Percentiles rank a stretch among this genome's conserved stretches.
phyloP scores from a whole-genome alignment of 345 rosid species.

The Gossypium arboreum region DNA sequence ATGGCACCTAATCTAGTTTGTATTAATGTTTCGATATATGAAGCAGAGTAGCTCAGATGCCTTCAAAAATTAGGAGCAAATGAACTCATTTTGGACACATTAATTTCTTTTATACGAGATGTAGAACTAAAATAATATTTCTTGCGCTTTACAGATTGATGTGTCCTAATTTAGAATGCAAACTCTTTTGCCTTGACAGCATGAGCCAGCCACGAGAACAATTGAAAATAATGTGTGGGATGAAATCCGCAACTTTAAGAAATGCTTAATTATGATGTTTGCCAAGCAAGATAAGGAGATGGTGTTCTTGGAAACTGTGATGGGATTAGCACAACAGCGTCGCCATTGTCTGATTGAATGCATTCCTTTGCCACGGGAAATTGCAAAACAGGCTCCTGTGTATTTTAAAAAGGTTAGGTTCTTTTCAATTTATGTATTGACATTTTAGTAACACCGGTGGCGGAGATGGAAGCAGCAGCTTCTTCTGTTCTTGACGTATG shows the following conservation, averaged over 20 bases:
- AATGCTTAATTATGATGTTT: slow-evolving; percentile 89
- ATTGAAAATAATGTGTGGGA: slow-evolving; percentile 81
- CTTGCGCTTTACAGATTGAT: background rate
- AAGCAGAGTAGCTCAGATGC: background rate
- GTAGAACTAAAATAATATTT: background rate
- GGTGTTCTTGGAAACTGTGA: slow-evolving; percentile 84
- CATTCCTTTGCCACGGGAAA: slow-evolving; percentile 63
- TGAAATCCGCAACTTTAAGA: slow-evolving; percentile 86
- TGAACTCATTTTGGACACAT: background rate
- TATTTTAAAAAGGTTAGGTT: slow-evolving; percentile 72
- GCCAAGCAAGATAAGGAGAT: slow-evolving; percentile 77
- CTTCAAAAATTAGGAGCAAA: background rate
- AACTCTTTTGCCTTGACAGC: slow-evolving; percentile 39
- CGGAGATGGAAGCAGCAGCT: background rate
- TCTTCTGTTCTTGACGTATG: background rate
- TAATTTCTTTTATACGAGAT: background rate
- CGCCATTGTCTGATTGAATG: slow-evolving; percentile 87
- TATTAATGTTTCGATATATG: background rate
- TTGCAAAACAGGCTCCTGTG: slow-evolving; percentile 76
- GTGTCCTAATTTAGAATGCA: background rate
- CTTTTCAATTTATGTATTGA: background rate
- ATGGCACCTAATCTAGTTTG: background rate
- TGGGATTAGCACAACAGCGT: slow-evolving; percentile 74
- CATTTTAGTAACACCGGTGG: background rate
- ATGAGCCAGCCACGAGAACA: slow-evolving; percentile 68